Evolutionary conservation across 495 filamentous ascomycete species (phyloP), one percentile per base, ranked within the genome.

Genomic region (Podospora conica): DNA sequence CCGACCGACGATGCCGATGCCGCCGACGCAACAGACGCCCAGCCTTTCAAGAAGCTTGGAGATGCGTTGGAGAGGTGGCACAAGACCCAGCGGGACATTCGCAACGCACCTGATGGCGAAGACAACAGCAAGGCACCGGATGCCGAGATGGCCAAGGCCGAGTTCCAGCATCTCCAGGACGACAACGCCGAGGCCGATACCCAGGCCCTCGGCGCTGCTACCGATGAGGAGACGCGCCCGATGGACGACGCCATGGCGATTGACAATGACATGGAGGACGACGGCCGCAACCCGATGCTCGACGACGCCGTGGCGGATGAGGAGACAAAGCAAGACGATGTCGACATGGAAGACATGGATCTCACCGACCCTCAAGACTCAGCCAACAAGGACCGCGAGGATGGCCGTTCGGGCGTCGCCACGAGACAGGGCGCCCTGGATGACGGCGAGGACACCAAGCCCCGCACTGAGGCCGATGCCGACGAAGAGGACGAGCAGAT

Each of bases 11-110:
- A 77, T 3, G 72, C 81, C 21, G 76, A 86, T 54, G 71, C 76
- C 21, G 74, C 77, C 57, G 80, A 81, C 61, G 75, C 75, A 29
- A 68, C 78, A 12, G 78, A 80, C n/a, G 71, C 75, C 22, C 81
- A 89, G 61, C 87, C 92, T 2, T 96, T 96, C 81, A 92, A 94
- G 79, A 94, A 95, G 66, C 83, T 99, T 63, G 96, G 96, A 2
- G 91, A 97, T 79, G 88, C 90, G 22, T 82, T 99, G n/a, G 93
- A 97, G 70, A 82, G 88, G 68, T 99, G 93, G 93, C 91, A 97
- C 75, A 86, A 89, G 53, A 88, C 87, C 68, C 90, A 93, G 68
- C 82, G 84, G 27, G 86, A 96, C 64, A 97, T 99, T 63, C 78
- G 85, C 68, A 82, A 85, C 40, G 80, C 91, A 60, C 83, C 90